phyloP scores from a whole-genome alignment of 2,329 filamentous ascomycete species.

The Paraphoma sp. region DNA sequence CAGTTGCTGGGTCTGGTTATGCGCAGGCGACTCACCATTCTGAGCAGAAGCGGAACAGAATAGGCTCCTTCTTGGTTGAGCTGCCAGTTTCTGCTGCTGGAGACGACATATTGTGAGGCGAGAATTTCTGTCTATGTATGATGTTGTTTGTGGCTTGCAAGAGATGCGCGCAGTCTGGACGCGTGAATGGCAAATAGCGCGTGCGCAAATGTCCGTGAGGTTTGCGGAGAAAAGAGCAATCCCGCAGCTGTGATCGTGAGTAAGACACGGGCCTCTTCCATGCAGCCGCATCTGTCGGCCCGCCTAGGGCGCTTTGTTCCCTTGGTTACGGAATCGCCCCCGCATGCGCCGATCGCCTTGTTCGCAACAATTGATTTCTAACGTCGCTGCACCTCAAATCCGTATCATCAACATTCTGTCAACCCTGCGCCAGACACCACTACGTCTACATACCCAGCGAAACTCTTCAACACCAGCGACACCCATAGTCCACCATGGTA shows the following conservation, averaged over 20 bases:
- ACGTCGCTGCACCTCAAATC: conserved; percentile 17
- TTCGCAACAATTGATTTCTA: conserved; percentile 1
- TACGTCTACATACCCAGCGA: background rate
- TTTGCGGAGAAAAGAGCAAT: background rate
- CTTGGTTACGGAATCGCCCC: conserved; percentile 6
- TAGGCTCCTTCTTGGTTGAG: conserved; percentile 67
- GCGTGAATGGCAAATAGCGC: too few species aligned
- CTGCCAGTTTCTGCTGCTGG: conserved; percentile 34
- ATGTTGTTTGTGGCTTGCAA: background rate
- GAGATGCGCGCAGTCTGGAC: background rate
- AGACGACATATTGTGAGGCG: conserved; percentile 41
- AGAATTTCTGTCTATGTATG: background rate
- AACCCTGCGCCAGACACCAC: conserved; percentile 2
- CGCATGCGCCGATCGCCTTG: conserved; percentile 7
- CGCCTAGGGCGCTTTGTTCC: conserved; percentile 5
- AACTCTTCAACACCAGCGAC: background rate
- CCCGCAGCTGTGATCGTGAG: background rate
- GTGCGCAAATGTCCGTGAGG: background rate
- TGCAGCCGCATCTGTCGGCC: conserved; percentile 13
- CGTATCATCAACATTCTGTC: conserved; percentile 4
- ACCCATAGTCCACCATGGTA: conserved; percentile 32
- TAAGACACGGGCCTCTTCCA: background rate
- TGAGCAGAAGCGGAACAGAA: conserved; percentile 96
- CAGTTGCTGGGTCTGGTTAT: background rate
- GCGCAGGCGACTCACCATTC: conserved; percentile 71